Percentiles rank a stretch among this genome's conserved stretches.
Conservation (phyloP, 2,329 filamentous ascomycete genomes). For the Polytolypa hystricis region DNA sequence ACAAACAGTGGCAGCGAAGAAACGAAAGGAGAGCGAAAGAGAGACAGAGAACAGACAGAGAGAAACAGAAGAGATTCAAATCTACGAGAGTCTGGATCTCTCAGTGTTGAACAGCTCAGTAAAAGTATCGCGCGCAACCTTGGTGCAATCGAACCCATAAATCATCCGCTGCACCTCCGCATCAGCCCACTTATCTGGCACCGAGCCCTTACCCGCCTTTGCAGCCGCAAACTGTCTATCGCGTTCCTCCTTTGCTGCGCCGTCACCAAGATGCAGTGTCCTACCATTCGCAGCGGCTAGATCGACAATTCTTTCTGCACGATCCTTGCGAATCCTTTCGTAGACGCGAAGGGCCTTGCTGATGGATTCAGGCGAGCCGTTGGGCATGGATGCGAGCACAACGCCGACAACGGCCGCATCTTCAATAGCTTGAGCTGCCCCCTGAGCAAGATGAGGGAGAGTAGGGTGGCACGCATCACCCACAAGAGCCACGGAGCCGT, state of each 20-base stretch:
- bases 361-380: constrained; percentile 36
- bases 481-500: constrained; percentile 42
- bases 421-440: constrained; percentile 55
- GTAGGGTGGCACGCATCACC: constrained; percentile 54
- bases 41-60: too few relatives aligned
- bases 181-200: constrained; percentile 57
- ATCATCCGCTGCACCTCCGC: constrained; percentile 57
- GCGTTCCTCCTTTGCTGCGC: constrained; percentile 47
- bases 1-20: too few relatives aligned
- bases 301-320: constrained; percentile 47
- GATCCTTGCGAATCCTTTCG: constrained; percentile 44
- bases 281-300: constrained; percentile 45
- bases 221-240: constrained; percentile 47
- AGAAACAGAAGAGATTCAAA: too few relatives aligned
- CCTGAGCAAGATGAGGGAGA: constrained; percentile 52
- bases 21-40: too few relatives aligned
- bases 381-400: constrained; percentile 39
- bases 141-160: constrained; percentile 52
- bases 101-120: constrained; percentile 37
- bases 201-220: constrained; percentile 37
- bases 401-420: constrained; percentile 48
- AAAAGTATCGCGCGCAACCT: constrained; percentile 44
- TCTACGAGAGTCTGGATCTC: too few relatives aligned
- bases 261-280: constrained; percentile 46
- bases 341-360: constrained; percentile 46